These are phyloP conservation scores for Maudiozyma saulgeensis DNA, from an alignment of 805 yeast genomes.

Conservation along the genomic window DNA sequence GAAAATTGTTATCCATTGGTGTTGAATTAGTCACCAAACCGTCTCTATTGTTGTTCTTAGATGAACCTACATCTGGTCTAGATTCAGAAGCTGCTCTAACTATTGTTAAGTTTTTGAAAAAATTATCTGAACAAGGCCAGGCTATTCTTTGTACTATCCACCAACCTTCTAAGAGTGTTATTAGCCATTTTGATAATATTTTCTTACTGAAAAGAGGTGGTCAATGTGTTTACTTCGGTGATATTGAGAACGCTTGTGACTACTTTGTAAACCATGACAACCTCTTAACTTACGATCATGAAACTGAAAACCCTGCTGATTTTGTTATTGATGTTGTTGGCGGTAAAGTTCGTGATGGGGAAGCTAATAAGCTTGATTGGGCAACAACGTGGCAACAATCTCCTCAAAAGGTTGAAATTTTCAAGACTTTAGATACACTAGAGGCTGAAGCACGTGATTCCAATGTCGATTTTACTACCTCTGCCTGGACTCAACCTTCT, in stretches of 20 bases:
- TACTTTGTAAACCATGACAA: conserved; percentile 45
- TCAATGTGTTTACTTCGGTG: conserved; percentile 63
- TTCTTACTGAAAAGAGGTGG: conserved; percentile 62
- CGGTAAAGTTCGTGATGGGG: conserved; percentile 41
- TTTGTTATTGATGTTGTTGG: conserved; percentile 63
- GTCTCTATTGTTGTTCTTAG: conserved; percentile 42
- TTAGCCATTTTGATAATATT: conserved; percentile 51
- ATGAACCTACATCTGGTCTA: conserved; percentile 53
- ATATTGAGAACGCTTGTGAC: conserved; percentile 49
- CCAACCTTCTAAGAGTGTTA: conserved; percentile 54
- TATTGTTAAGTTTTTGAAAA: conserved; percentile 41
- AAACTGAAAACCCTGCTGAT: conserved; percentile 62
- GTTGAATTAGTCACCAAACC: conserved; percentile 49
- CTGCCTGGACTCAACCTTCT: conserved; percentile 28
- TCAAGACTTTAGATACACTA: conserved; percentile 3
- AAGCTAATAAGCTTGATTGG: conserved; percentile 14
- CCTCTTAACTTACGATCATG: conserved; percentile 42
- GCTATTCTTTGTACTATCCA: conserved; percentile 55
- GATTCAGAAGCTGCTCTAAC: conserved; percentile 57
- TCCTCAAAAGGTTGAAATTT: conserved; percentile 6
- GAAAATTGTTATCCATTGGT: conserved; percentile 45
- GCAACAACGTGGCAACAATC: conserved; percentile 17
- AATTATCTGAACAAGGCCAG: conserved; percentile 43
- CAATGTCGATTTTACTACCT: conserved; percentile 12
- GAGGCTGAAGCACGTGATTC: conserved; percentile 14